Conservation (phyloP, 2,329 filamentous ascomycete genomes). For the Leptographium galeiforme region DNA sequence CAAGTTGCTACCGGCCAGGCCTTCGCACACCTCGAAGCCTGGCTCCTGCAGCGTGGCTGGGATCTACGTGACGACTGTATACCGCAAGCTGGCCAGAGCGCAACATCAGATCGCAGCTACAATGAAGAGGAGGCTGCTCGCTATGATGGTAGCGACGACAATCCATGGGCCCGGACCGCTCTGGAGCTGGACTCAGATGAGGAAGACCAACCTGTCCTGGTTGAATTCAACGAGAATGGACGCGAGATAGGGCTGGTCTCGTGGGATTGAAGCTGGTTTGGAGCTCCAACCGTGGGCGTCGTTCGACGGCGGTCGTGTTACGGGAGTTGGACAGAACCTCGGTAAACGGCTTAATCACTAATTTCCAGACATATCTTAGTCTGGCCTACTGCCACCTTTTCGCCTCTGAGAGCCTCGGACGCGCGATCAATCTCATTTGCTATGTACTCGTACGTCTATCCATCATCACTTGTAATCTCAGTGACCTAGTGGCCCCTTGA, state of each 20-base stretch:
- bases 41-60: slow-evolving; percentile 37
- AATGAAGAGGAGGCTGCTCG: slow-evolving; percentile 18
- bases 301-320: too few species aligned
- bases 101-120: not conserved
- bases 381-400: too few species aligned
- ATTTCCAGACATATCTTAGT: too few species aligned
- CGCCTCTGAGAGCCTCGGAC: too few species aligned
- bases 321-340: too few species aligned
- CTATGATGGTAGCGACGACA: not conserved
- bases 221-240: slow-evolving; percentile 39
- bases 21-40: slow-evolving; percentile 35
- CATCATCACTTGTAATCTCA: too few species aligned
- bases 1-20: slow-evolving; percentile 31
- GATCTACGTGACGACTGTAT: slow-evolving; percentile 38
- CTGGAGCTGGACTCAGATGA: slow-evolving; percentile 10
- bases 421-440: too few species aligned
- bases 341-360: too few species aligned
- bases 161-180: not conserved
- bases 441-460: too few species aligned
- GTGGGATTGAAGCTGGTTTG: slow-evolving; percentile 19
- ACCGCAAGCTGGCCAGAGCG: slow-evolving; percentile 26
- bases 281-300: not conserved
- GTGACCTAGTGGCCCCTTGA: too few species aligned
- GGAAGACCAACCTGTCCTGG: slow-evolving; percentile 39
- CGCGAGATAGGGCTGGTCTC: slow-evolving; percentile 37